Percentiles rank a stretch among this genome's conserved stretches.
These are phyloP conservation scores for Amaranthus hypochondriacus DNA, from an alignment of 148 eudicot genomes.

Conservation along the genomic window DNA sequence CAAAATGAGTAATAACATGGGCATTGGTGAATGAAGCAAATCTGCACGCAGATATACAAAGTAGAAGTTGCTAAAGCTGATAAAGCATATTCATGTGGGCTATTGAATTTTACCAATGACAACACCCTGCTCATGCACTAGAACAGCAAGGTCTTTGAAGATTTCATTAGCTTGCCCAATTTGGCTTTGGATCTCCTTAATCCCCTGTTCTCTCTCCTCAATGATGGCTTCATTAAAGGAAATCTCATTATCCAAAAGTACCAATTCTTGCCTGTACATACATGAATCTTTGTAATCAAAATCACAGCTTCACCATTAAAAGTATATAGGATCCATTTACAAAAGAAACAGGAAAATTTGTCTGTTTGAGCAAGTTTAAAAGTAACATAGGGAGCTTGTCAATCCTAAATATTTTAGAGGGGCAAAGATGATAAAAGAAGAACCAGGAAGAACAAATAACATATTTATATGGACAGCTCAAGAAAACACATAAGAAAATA, in stretches of 20 bases:
- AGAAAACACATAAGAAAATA: not conserved
- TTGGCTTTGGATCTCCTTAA: conserved; percentile 60
- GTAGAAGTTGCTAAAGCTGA: not conserved
- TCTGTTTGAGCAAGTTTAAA: not conserved
- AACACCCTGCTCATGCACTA: conserved; percentile 66
- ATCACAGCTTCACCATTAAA: not conserved
- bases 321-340: not conserved
- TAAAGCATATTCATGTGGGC: conserved; percentile 2
- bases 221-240: conserved; percentile 63
- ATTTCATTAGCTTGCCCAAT: conserved; percentile 74
- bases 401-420: not conserved
- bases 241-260: conserved; percentile 64
- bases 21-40: conserved; percentile 1
- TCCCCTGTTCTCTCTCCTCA: conserved; percentile 70
- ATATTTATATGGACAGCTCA: not conserved
- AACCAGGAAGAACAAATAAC: not conserved
- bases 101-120: conserved; percentile 46
- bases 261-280: conserved; percentile 57
- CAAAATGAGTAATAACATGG: not conserved
- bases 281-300: not conserved
- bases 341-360: not conserved
- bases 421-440: not conserved
- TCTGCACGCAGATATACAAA: conserved; percentile 4
- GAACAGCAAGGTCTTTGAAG: conserved; percentile 69
- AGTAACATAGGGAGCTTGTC: not conserved